phyloP scores from a whole-genome alignment of 176 grass and related monocot species.

The Ensete glaucum region DNA sequence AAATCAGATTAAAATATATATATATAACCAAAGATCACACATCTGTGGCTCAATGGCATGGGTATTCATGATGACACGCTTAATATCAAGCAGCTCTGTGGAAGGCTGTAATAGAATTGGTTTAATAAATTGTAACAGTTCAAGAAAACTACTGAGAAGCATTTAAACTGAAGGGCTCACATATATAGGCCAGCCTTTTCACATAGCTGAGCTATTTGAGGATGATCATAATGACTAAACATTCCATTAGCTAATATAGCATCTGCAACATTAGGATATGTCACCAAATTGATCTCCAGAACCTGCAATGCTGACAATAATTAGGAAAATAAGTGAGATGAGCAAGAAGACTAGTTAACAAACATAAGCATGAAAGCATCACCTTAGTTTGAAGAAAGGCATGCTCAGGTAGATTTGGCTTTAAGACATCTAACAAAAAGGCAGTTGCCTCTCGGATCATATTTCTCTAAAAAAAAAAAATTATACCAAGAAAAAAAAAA shows the following conservation, averaged over 20 bases:
- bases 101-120: constrained; percentile 64
- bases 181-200: constrained; percentile 93
- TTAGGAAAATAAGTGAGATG: not conserved
- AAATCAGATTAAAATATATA: too few relatives aligned
- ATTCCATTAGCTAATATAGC: constrained; percentile 98
- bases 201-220: constrained; percentile 92
- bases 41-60: constrained; percentile 96
- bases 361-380: constrained; percentile 3
- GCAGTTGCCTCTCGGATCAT: constrained; percentile 92
- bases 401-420: constrained; percentile 82
- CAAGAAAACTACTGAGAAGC: not conserved
- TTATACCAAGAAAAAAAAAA: too few relatives aligned
- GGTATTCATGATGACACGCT: constrained; percentile 92
- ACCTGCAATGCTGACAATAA: constrained; percentile 38
- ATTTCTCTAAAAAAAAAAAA: constrained; percentile 41
- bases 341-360: not conserved
- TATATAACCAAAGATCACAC: constrained; percentile 12
- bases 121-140: not conserved
- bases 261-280: constrained; percentile 97
- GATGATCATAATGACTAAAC: constrained; percentile 97
- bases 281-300: constrained; percentile 96
- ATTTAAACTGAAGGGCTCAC: constrained; percentile 77
- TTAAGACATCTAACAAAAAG: constrained; percentile 90
- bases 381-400: constrained; percentile 93
- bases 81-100: constrained; percentile 84